A percentile compares a stretch with the other conserved stretches of the same genome.
Evolutionary conservation across 305 asterid species (phyloP).

Genomic region (Stenogyne calaminthoides): DNA sequence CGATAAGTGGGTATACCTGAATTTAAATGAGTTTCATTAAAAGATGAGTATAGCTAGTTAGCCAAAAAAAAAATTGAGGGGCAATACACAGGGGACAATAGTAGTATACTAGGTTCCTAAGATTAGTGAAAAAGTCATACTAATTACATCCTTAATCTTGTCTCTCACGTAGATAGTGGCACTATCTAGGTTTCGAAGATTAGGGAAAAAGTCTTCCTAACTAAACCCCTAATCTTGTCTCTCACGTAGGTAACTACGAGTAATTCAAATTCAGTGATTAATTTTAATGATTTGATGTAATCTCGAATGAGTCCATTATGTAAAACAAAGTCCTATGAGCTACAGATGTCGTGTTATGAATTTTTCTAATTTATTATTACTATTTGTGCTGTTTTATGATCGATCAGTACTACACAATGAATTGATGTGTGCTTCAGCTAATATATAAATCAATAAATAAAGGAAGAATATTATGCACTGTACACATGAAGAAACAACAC

Average conservation of each 20-base stretch:
- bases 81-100: no score
- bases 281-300: not conserved
- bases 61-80: no score
- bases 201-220: not conserved
- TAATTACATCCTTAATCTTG: no score
- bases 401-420: slow-evolving; percentile 3
- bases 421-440: slow-evolving; percentile 22
- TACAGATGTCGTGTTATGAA: slow-evolving; percentile 27
- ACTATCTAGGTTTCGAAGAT: no score
- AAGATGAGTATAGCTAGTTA: no score
- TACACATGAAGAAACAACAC: not conserved
- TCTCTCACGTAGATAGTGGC: no score
- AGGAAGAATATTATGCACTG: not conserved
- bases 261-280: not conserved
- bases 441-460: not conserved
- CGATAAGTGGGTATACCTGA: no score
- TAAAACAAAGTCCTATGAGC: slow-evolving; percentile 37
- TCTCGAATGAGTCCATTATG: slow-evolving; percentile 28
- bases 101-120: no score
- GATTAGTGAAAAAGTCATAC: no score
- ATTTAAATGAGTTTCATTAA: no score
- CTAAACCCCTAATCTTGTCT: slow-evolving; percentile 6
- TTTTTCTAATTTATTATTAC: not conserved
- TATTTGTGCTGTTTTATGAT: not conserved
- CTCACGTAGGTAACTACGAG: slow-evolving; percentile 11